Base-by-base conservation (phyloP, 2,329 filamentous ascomycete species). In the Diaporthe ampelina region DNA sequence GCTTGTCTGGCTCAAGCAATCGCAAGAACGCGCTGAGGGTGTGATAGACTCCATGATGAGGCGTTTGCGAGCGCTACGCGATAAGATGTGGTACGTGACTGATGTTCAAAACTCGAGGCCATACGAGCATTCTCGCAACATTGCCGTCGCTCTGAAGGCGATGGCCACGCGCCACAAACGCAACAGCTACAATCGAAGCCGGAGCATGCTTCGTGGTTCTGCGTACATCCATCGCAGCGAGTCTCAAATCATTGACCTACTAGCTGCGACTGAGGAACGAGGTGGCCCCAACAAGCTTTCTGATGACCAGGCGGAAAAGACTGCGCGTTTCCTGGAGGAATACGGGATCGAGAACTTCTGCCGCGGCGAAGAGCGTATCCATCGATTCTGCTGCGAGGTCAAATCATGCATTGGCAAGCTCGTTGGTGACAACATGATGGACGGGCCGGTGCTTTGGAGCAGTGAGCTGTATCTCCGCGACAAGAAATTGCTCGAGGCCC, bases 51-150 rank as follows among this genome's bases (percentile, higher is more conserved):
- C 91, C 7, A 94, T 95, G 90, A 93, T 94, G 88, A 88, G 88
- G 74, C 91, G 91, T 7, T 88, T 97, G 50, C 91, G 92, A 73
- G 92, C 93, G 29, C 88, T 98, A 52, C 91, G 97, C 56, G 94
- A 98, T 82, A 98, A 98, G 87, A 98, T 98, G 94, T 99, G 97
- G 97, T 99, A 97, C 81, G 94, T 97, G 75, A 96, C 94, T 1
- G 95, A 98, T 82, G 95, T 98, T 37, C 93, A 94, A 76, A 95
- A 96, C 79, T 98, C 97, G 5, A 94, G 92, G 65, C 91, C 92
- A 13, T 98, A 98, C 79, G 94, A 97, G 75, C 93, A 97, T 78
- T 95, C 94, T 52, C 92, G 93, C 74, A 94, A 96, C 77, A 93
- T 98, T 61, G 94, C 95, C 8, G 90, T 94, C 75, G 97, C 96